Evolutionary conservation across 2,329 filamentous ascomycete species (phyloP), one percentile per base, ranked within the genome.

Genomic region (Huntiella moniliformis): DNA sequence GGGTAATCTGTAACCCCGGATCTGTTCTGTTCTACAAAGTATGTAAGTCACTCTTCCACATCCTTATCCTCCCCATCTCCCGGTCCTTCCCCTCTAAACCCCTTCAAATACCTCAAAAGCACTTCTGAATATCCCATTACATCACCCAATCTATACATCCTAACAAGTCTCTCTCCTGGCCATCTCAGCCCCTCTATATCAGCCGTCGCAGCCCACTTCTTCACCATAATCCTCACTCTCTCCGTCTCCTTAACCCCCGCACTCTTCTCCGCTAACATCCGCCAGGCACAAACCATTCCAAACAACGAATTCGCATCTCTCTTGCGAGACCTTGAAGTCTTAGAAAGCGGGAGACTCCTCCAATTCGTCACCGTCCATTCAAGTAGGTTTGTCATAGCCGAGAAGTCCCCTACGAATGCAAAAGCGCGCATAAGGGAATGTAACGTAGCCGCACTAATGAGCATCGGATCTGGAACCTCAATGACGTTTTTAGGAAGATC

Each of bases 351-450:
- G 28, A 60, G 57, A n/a, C 56, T 48, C 54, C 15, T 55, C 59
- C 67, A 67, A 52, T 74, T 59, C 17, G 58, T 52, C 1, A 70
- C 58, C 52, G 79, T 70, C 77, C 77, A 86, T 28, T 61, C 57
- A 11, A 79, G 59, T 4, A 78, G 59, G 3, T 61, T 61, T 4
- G 70, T 64, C 56, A 84, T 73, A 42, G 70, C 73, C 2, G 68
- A 60, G 42, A 66, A 64, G 52, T 83, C 74, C 33, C 68, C 69
- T n/a, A 75, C 58, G 44, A 70, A 67, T 1, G 72, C 79, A 16
- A 85, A 61, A 1, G 73, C 67, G 40, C 76, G 67, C 56, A 85
- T 67, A 12, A 50, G 37, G 10, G 31, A 37, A 38, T 50, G 48
- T 4, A 50, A 34, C 6, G 47, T 40, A 5, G 46, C 40, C 15